phyloP scores from a whole-genome alignment of 2,329 filamentous ascomycete species.

The Arthrocladium fulminans region DNA sequence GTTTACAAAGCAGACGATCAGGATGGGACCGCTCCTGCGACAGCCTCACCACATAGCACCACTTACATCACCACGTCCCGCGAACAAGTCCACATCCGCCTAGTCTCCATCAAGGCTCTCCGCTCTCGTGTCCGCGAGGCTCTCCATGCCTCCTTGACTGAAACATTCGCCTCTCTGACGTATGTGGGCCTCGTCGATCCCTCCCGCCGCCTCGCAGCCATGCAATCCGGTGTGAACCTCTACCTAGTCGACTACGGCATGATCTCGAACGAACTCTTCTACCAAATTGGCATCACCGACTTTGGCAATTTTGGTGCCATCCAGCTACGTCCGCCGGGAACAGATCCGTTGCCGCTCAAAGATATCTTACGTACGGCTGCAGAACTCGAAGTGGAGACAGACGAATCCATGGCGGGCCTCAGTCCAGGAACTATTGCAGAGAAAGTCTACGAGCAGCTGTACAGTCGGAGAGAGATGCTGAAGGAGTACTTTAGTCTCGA shows the following conservation, averaged over 20 bases:
- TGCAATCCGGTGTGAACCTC: constrained; percentile 85
- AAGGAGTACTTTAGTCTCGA: constrained; percentile 86
- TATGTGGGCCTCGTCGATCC: constrained; percentile 93
- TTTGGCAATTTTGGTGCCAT: constrained; percentile 91
- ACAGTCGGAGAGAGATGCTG: constrained; percentile 75
- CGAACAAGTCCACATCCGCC: constrained; percentile 59
- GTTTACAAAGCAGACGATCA: constrained; percentile 24
- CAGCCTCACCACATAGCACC: constrained; percentile 38
- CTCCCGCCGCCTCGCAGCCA: constrained; percentile 73
- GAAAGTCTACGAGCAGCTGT: constrained; percentile 57
- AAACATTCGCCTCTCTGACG: constrained; percentile 77
- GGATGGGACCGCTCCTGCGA: constrained; percentile 27
- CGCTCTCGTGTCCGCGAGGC: constrained; percentile 69
- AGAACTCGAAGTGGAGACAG: constrained; percentile 54
- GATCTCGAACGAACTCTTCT: constrained; percentile 80
- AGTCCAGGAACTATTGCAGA: constrained; percentile 52
- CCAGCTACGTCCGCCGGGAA: constrained; percentile 55
- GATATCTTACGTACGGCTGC: constrained; percentile 66
- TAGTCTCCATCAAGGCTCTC: constrained; percentile 78
- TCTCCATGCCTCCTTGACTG: constrained; percentile 77
- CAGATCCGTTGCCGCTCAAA: constrained; percentile 53
- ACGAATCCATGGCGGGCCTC: constrained; percentile 29
- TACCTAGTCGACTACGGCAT: constrained; percentile 91
- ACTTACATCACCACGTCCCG: constrained; percentile 66
- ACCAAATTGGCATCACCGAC: constrained; percentile 87